Evolutionary conservation across 2,329 filamentous ascomycete genomes (phyloP), one percentile per base, ranked within the genome.

Genomic region (Arthrobotrys iridis): DNA sequence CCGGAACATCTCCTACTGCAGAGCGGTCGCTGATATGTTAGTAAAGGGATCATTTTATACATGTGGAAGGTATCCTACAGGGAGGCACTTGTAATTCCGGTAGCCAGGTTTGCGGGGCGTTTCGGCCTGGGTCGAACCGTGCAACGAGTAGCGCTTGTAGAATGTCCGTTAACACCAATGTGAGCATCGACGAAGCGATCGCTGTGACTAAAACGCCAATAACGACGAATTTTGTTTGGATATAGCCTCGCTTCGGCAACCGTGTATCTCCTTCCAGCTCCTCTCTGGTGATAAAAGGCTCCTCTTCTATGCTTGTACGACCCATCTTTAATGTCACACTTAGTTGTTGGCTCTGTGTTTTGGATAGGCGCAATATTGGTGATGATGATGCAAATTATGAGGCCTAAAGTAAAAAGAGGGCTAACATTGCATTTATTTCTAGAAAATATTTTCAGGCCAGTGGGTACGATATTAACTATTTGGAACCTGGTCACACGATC

Each of bases 111-210:
- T 37, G 33, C 33, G 13, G 33, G 6, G 33, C 33, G 13, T 37
- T 37, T 22, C 15, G 43, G 43, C 20, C 43, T 22, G n/a, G 2
- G 43, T 48, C 15, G 43, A 48, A 22, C 5, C 15, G 43, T 48
- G 43, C 43, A 48, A 48, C 43, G 20, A 48, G 43, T 48, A 48
- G n/a, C 5, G 43, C 43, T 48, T 48, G 43, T 48, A 48, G 43
- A 22, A 48, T 48, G 43, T 48, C 43, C 43, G 43, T 48, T 24
- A 48, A 48, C 10, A 48, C n/a, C 7, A 48, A 11, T 48, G 43
- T 48, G 43, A 48, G 43, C 43, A 48, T 48, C 43, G 43, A 48
- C 18, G 43, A 48, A 22, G 43, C 43, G 43, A 48, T 48, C 43
- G 43, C 43, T 22, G 43, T 48, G 20, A 48, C 1, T 48, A 48